phyloP scores from a whole-genome alignment of 129 eudicot species.

The Escallonia herrerae region DNA sequence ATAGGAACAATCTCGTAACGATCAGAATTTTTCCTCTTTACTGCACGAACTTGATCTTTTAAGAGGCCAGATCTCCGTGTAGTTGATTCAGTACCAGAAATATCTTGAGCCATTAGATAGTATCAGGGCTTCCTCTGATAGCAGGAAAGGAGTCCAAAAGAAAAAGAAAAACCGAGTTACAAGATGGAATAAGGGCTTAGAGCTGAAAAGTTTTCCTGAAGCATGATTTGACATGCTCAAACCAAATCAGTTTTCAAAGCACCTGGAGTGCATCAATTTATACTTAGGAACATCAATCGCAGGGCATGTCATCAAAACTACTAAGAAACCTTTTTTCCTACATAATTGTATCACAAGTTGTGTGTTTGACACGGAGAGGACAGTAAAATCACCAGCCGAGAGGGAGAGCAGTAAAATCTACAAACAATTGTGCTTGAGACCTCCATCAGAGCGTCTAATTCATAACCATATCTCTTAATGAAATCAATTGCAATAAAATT shows the following conservation, averaged over 20 bases:
- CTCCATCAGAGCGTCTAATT: too few species aligned
- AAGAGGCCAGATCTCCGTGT: slow-evolving; percentile 57
- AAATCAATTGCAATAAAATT: too few species aligned
- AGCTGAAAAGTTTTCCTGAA: neutral
- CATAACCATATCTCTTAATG: too few species aligned
- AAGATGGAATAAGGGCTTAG: neutral
- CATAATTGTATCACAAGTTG: too few species aligned
- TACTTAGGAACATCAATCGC: neutral
- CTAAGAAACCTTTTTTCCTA: too few species aligned
- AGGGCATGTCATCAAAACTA: neutral
- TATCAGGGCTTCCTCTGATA: slow-evolving; percentile 16
- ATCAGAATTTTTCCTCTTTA: slow-evolving; percentile 55
- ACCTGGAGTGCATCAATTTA: neutral
- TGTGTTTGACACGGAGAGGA: too few species aligned
- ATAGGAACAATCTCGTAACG: slow-evolving; percentile 73
- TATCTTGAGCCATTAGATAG: slow-evolving; percentile 46
- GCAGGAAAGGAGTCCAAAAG: neutral
- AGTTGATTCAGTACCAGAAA: slow-evolving; percentile 26
- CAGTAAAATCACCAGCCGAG: too few species aligned
- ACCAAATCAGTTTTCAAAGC: neutral
- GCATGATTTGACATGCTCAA: neutral
- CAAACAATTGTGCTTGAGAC: too few species aligned
- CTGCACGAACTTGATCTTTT: slow-evolving; percentile 76
- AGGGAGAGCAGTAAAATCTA: too few species aligned
- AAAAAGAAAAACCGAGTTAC: neutral